Percentiles rank a stretch among this genome's conserved stretches.
Conservation (phyloP, 371 early-diverging fungal genomes). For the Rhizopus sp. region DNA sequence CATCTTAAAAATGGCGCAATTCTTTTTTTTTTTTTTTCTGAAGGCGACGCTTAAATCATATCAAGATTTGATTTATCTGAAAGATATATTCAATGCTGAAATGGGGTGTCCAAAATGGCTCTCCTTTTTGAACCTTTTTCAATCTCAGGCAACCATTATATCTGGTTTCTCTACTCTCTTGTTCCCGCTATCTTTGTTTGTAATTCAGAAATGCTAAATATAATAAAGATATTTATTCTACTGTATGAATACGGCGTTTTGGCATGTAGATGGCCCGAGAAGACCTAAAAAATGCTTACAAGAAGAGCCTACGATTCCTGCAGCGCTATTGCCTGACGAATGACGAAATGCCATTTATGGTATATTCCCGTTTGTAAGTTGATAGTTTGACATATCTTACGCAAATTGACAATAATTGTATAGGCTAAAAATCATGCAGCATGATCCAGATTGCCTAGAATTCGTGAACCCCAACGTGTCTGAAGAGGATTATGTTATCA, state of each 20-base stretch:
- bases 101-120: too few species aligned
- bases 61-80: too few species aligned
- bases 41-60: too few species aligned
- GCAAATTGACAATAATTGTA: slow-evolving; percentile 4
- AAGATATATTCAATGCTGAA: too few species aligned
- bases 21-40: too few species aligned
- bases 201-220: too few species aligned
- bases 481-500: slow-evolving; percentile 1
- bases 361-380: slow-evolving; percentile 4
- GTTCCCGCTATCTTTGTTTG: too few species aligned
- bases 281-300: background rate
- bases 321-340: background rate
- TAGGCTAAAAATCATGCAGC: slow-evolving; percentile 4
- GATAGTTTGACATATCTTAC: slow-evolving; percentile 6
- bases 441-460: slow-evolving; percentile 2
- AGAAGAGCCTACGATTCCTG: slow-evolving; percentile 1
- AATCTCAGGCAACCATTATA: too few species aligned
- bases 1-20: too few species aligned
- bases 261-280: background rate
- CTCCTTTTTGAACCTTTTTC: too few species aligned
- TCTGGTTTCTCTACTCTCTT: too few species aligned
- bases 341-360: background rate
- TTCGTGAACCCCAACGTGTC: background rate
- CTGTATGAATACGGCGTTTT: background rate
- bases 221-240: too few species aligned